Conservation (phyloP, 768 basidiomycete species). For the Agrocybe pediades region DNA sequence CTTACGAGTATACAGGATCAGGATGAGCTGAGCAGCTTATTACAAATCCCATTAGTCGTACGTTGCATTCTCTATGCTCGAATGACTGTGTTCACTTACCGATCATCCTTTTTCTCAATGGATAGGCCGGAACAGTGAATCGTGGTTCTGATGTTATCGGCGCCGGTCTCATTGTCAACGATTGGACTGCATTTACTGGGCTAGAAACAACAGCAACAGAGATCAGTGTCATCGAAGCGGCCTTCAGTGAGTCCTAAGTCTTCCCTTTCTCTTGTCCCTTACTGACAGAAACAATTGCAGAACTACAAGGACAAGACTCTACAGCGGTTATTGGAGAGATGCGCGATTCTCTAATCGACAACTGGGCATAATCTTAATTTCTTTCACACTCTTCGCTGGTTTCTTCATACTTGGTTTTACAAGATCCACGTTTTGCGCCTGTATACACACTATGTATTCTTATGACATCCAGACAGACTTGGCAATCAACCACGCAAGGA, state of each 20-base stretch:
- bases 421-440: constrained; percentile 7
- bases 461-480: constrained; percentile 10
- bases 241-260: constrained; percentile 76
- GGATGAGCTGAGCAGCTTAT: constrained; percentile 91
- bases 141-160: constrained; percentile 98
- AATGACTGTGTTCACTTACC: not conserved
- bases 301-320: constrained; percentile 83
- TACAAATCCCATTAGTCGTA: constrained; percentile 95
- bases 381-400: not conserved
- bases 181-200: constrained; percentile 99
- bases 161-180: constrained; percentile 96
- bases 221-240: constrained; percentile 95
- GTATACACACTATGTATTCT: constrained; percentile 18
- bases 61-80: constrained; percentile 31
- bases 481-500: not conserved
- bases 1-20: constrained; percentile 97
- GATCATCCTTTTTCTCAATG: constrained; percentile 1
- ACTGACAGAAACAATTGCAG: constrained; percentile 38
- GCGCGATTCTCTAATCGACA: constrained; percentile 89
- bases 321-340: constrained; percentile 88
- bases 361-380: constrained; percentile 69
- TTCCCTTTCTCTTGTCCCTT: not conserved
- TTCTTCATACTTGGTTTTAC: constrained; percentile 1
- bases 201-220: constrained; percentile 99
- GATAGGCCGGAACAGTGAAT: constrained; percentile 96